These are phyloP conservation scores for Cryptococcus neoformans DNA, from an alignment of 1,284 basidiomycete species.

Conservation along the genomic window DNA sequence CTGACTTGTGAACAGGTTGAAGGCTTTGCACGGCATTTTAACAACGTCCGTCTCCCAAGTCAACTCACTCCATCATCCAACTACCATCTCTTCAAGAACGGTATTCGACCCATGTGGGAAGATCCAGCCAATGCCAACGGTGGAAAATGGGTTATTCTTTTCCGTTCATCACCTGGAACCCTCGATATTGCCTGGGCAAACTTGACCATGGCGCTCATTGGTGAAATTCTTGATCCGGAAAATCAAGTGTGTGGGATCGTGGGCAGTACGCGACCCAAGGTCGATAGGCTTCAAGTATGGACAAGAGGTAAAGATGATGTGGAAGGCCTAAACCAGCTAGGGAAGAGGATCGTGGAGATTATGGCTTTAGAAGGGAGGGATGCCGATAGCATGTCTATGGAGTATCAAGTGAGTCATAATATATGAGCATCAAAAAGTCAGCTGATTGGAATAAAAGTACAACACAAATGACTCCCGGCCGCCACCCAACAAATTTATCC, in stretches of 20 bases:
- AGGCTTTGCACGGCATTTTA: constrained; percentile 88
- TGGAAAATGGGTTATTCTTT: constrained; percentile 91
- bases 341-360: constrained; percentile 72
- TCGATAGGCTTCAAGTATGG: constrained; percentile 89
- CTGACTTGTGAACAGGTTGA: constrained; percentile 56
- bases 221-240: constrained; percentile 80
- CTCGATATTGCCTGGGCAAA: constrained; percentile 87
- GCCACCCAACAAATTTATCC: constrained; percentile 21
- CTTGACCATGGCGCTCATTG: constrained; percentile 85
- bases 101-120: constrained; percentile 76
- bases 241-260: constrained; percentile 89
- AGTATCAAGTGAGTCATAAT: constrained; percentile 67
- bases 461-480: constrained; percentile 22
- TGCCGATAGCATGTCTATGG: constrained; percentile 72
- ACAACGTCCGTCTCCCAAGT: constrained; percentile 88
- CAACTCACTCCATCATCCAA: constrained; percentile 82
- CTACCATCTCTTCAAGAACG: constrained; percentile 85
- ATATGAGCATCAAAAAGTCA: not conserved
- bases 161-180: constrained; percentile 68
- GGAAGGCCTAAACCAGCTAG: constrained; percentile 72
- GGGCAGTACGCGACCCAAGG: constrained; percentile 78
- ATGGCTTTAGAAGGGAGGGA: constrained; percentile 56
- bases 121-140: constrained; percentile 86
- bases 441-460: constrained; percentile 12
- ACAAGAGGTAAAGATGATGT: constrained; percentile 76